Evolutionary conservation across 768 basidiomycete species (phyloP), one percentile per base, ranked within the genome.

Genomic region (Leccinum boreale): DNA sequence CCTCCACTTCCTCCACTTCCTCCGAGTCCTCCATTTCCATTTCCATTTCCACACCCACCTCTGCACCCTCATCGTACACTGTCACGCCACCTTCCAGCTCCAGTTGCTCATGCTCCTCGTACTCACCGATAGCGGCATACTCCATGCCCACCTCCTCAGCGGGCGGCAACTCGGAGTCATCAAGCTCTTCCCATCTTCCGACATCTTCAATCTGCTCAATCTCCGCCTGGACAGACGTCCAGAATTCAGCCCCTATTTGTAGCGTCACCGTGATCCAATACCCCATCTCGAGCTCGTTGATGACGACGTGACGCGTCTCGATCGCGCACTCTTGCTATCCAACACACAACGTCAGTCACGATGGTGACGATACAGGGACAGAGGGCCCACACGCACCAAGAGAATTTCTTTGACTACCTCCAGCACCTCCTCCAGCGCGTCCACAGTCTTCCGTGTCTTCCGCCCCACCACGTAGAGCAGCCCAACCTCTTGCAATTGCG

Each of bases 251-350:
- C 8, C 39, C n/a, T 42, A 42, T 42, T 10, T 42, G 39, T 10
- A 68, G 17, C 0, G 52, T 50, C 9, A 58, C 42, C 26, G 23
- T 42, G 49, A 65, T 42, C 58, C 62, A 64, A 48, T 66, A 64
- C 26, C 67, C 67, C 58, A 62, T 51, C n/a, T 69, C 60, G 31
- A 67, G 28, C 10, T 60, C 53, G 9, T 55, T 52, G 1, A 58
- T 31, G 33, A 50, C 23, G 23, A 60, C 14, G 3, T 14, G 23
- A 3, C 17, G 11, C 3, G 57, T 23, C 15, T 61, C 59, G 6
- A 66, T 42, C 7, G 56, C 51, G 8, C 21, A 44, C 17, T 29
- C 28, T 1, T n/a, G 6, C 21, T 64, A 65, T 9, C 3, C 2
- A 2, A 6, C 14, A 12, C 26, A 12, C 4, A 15, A 15, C 35